These are phyloP conservation scores for Talaromyces sp. DNA, from an alignment of 2,329 filamentous ascomycete species.

Conservation along the genomic window DNA sequence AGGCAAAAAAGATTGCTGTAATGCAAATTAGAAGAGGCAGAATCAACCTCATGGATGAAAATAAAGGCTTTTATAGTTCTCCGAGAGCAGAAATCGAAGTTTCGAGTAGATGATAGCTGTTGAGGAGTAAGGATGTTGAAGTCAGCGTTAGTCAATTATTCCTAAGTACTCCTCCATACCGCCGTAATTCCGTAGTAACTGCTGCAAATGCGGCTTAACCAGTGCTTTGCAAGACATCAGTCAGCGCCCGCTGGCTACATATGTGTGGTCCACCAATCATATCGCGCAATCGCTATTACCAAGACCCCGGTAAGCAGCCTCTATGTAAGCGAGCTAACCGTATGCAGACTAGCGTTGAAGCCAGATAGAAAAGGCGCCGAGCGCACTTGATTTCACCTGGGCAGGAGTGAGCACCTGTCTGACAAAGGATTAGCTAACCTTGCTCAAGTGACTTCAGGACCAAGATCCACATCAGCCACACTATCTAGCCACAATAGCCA, in stretches of 20 bases:
- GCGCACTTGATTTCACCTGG: too few species aligned
- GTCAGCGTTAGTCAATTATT: conserved; percentile 33
- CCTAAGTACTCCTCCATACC: conserved; percentile 1
- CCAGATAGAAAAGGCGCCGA: not conserved
- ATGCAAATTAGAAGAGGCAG: conserved; percentile 42
- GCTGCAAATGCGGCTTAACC: not conserved
- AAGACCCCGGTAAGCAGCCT: conserved; percentile 33
- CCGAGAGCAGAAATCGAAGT: conserved; percentile 8
- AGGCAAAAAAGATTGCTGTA: conserved; percentile 35
- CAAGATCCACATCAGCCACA: not conserved
- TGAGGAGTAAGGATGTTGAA: conserved; percentile 2
- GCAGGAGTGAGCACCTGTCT: too few species aligned
- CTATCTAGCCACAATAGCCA: too few species aligned
- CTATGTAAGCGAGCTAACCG: not conserved
- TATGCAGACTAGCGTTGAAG: not conserved
- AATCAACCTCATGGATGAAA: conserved; percentile 38
- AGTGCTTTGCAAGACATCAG: conserved; percentile 30
- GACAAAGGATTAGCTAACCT: too few species aligned
- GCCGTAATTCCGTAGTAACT: too few species aligned
- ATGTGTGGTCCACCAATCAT: conserved; percentile 5
- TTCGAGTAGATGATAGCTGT: conserved; percentile 26
- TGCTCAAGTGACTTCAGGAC: too few species aligned
- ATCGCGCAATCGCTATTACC: conserved; percentile 14
- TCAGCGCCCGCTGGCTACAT: conserved; percentile 15
- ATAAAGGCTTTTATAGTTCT: conserved; percentile 35